Evolutionary conservation across 2,329 filamentous ascomycete species (phyloP), one percentile per base, ranked within the genome.

Genomic region (Botrytis galanthina): DNA sequence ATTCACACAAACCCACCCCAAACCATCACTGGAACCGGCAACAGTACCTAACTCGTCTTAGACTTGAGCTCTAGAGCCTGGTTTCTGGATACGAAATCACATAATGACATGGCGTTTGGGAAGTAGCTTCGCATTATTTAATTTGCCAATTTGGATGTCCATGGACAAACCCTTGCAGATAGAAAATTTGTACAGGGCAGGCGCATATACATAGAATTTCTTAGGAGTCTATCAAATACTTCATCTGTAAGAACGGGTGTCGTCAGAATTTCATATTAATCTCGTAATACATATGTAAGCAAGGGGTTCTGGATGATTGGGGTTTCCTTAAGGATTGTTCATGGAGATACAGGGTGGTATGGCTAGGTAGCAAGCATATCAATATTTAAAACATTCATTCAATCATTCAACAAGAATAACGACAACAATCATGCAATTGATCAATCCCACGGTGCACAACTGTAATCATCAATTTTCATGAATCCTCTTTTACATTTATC

Each of bases 1-100:
- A 10, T 87, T 87, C 76, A 78, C 73, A 12, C 60, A 42, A n/a
- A 59, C n/a, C 18, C 7, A 18, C 4, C 66, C 66, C 29, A 1
- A 14, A n/a, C 22, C 35, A 39, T 2, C 1, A 42, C 7, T 22
- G 22, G 22, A 1, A 42, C 4, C 32, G 26, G 35, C 22, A 8
- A n/a, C 60, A n/a, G 3, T 10, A n/a, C 6, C 35, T 42, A n/a
- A 18, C 1, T 37, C 37, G 35, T 37, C 37, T 9, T 4, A 26
- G 35, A 44, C 10, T 26, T 57, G 9, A 42, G 22, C 16, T 12
- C 39, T 3, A 20, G 5, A 3, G 7, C 22, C 26, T 42, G 18
- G 48, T 7, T 18, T 22, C 32, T 12, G 48, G 12, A 57, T 42
- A 57, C 37, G 10, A 26, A 54, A 57, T 32, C 12, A 42, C 22